Percentiles rank a stretch among this genome's conserved stretches.
Evolutionary conservation across 768 basidiomycete species (phyloP).

Genomic region (Tubosaeta brunneosetosa): DNA sequence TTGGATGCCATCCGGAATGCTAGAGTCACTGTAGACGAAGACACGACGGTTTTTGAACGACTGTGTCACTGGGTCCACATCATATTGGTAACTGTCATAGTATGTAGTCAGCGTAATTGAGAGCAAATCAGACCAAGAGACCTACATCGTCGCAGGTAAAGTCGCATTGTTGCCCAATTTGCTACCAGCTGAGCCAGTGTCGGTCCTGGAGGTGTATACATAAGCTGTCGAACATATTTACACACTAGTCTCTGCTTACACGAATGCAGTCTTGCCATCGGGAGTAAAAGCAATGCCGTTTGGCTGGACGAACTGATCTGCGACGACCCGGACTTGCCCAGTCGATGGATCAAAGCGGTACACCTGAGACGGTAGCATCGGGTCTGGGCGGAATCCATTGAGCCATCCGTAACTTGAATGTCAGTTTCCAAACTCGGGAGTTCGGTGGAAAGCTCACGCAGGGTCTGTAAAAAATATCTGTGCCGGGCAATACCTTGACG

Average conservation of each 20-base stretch:
- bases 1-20: constrained; percentile 64
- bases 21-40: constrained; percentile 64
- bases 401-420: constrained; percentile 55
- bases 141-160: constrained; percentile 64
- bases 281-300: constrained; percentile 75
- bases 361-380: constrained; percentile 37
- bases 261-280: constrained; percentile 60
- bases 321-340: constrained; percentile 63
- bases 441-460: constrained; percentile 37
- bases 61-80: constrained; percentile 54
- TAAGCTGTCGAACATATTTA: not conserved
- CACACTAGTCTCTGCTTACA: constrained; percentile 35
- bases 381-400: constrained; percentile 60
- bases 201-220: constrained; percentile 26
- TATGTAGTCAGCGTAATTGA: not conserved
- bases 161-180: constrained; percentile 50
- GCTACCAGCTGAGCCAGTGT: constrained; percentile 34
- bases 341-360: constrained; percentile 55
- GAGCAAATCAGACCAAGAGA: not conserved
- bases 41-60: constrained; percentile 57
- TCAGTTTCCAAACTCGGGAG: not conserved
- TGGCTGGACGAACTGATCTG: constrained; percentile 67
- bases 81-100: constrained; percentile 55
- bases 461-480: constrained; percentile 69
- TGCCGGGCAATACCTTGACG: constrained; percentile 63